A percentile compares a stretch with the other conserved stretches of the same genome.
phyloP scores from a whole-genome alignment of 2,329 filamentous ascomycete genomes.

The Neocucurbitaria cava region DNA sequence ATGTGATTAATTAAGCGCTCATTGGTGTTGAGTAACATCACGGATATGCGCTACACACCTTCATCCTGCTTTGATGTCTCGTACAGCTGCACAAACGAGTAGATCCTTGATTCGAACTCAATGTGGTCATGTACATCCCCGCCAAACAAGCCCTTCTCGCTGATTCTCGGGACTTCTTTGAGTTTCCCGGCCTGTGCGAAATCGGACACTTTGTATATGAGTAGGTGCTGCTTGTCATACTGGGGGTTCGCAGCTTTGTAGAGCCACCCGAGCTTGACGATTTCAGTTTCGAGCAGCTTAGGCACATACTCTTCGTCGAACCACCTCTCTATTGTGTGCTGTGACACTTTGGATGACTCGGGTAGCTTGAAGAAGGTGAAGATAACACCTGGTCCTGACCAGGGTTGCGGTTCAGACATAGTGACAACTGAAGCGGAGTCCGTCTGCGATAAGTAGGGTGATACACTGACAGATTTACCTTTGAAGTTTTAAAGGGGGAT shows the following conservation, averaged over 20 bases:
- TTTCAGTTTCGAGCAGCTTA: constrained; percentile 24
- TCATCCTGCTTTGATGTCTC: constrained; percentile 22
- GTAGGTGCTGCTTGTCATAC: constrained; percentile 29
- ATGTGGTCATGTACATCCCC: constrained; percentile 25
- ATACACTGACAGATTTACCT: neutral
- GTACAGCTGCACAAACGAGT: constrained; percentile 25
- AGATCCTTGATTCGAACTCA: constrained; percentile 28
- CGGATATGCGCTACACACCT: constrained; percentile 14
- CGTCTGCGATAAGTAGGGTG: neutral
- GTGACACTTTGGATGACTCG: constrained; percentile 17
- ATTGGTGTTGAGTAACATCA: neutral
- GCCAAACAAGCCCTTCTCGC: constrained; percentile 21
- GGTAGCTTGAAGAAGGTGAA: constrained; percentile 25
- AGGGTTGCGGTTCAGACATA: neutral
- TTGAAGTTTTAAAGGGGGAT: too few relatives aligned
- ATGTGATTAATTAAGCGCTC: neutral
- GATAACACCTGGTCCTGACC: constrained; percentile 32
- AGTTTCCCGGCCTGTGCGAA: constrained; percentile 24
- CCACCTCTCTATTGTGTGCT: constrained; percentile 31
- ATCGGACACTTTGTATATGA: constrained; percentile 33
- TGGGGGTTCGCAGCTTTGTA: constrained; percentile 30
- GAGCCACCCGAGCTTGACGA: constrained; percentile 20
- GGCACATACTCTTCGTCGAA: constrained; percentile 33
- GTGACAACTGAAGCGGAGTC: neutral
- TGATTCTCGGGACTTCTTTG: constrained; percentile 23